phyloP scores from a whole-genome alignment of 208 protist species.

The Crithidia sp. region DNA sequence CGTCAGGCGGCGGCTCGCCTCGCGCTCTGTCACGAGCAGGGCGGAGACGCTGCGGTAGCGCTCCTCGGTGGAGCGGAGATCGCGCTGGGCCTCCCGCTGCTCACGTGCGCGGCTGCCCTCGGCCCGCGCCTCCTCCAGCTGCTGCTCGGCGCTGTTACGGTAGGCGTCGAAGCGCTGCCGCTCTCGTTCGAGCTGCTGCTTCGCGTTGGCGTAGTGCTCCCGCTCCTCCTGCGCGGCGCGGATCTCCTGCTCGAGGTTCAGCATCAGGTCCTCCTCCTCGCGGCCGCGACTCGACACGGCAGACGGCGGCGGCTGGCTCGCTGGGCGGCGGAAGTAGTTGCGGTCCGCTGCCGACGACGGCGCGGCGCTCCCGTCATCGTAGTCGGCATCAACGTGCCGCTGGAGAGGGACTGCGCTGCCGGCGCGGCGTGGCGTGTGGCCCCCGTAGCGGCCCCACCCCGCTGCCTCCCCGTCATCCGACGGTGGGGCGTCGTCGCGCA shows the following conservation, averaged over 20 bases:
- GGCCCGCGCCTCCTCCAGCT: slow-evolving; percentile 73
- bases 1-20: slow-evolving; percentile 63
- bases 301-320: slow-evolving; percentile 5
- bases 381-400: slow-evolving; percentile 40
- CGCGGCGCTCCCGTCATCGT: slow-evolving; percentile 37
- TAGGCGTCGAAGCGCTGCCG: slow-evolving; percentile 79
- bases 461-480: slow-evolving; percentile 6
- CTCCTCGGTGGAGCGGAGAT: slow-evolving; percentile 75
- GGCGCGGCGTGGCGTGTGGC: slow-evolving; percentile 26
- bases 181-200: slow-evolving; percentile 79
- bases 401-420: slow-evolving; percentile 1
- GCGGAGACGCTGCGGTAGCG: slow-evolving; percentile 69
- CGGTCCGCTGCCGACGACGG: slow-evolving; percentile 22
- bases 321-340: slow-evolving; percentile 67
- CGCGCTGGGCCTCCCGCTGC: slow-evolving; percentile 63
- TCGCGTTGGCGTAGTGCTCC: slow-evolving; percentile 57
- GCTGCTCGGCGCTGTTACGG: slow-evolving; percentile 51
- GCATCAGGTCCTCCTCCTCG: slow-evolving; percentile 75
- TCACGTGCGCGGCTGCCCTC: slow-evolving; percentile 47
- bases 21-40: slow-evolving; percentile 76
- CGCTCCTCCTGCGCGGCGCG: slow-evolving; percentile 80
- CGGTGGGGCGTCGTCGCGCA: background rate
- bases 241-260: slow-evolving; percentile 79
- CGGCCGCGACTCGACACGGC: slow-evolving; percentile 11
- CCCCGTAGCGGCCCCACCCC: slow-evolving; percentile 25